Evolutionary conservation across 139 green algal genomes (phyloP).

Genomic region (Coccomyxa sp.): DNA sequence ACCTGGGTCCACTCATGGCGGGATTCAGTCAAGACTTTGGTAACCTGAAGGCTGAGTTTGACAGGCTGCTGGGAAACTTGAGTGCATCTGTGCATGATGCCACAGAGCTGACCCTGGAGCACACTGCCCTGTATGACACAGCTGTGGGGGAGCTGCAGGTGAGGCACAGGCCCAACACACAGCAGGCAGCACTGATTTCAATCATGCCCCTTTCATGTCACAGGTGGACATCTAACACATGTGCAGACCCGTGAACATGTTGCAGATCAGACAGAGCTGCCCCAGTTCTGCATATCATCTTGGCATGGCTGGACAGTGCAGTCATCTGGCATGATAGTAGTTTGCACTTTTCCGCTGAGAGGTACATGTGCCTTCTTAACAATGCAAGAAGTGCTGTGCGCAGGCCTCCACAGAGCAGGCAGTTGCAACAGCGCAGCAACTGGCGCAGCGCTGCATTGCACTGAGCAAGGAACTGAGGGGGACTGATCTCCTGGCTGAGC

Average conservation of each 20-base stretch:
- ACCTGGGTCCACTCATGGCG: no score
- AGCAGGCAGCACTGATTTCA: no score
- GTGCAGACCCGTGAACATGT: not conserved
- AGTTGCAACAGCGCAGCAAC: not conserved
- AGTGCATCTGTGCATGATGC: not conserved
- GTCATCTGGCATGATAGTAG: no score
- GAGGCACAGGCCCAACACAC: no score
- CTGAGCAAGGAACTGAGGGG: not conserved
- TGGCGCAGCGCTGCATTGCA: slow-evolving; percentile 1
- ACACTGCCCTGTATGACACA: not conserved
- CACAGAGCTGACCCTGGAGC: not conserved
- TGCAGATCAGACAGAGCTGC: not conserved
- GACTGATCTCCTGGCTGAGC: not conserved
- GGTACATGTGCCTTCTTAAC: not conserved
- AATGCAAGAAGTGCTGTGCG: not conserved
- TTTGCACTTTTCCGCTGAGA: not conserved
- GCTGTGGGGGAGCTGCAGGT: not conserved
- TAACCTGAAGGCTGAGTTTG: not conserved
- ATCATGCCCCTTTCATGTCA: not conserved
- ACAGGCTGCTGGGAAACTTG: not conserved
- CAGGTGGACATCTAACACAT: not conserved
- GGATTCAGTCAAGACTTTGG: not conserved
- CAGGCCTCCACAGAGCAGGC: not conserved
- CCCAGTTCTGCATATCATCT: no score
- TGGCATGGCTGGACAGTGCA: no score